Evolutionary conservation across 2,329 filamentous ascomycete genomes (phyloP).

Genomic region (Aspergillus ibericus): DNA sequence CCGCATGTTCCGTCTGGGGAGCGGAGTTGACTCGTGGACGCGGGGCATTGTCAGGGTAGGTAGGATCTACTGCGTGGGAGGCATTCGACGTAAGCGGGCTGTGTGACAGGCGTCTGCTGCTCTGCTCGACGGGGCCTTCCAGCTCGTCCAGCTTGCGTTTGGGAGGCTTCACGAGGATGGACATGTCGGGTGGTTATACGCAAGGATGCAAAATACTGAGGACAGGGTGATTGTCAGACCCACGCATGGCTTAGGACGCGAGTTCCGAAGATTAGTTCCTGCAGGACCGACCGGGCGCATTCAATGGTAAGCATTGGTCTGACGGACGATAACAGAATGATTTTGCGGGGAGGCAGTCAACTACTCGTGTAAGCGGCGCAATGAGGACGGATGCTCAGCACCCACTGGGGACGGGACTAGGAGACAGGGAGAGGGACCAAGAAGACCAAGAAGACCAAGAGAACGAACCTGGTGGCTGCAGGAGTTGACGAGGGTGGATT

Average conservation of each 20-base stretch:
- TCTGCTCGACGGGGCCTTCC: constrained; percentile 22
- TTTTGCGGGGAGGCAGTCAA: neutral
- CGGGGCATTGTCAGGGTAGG: neutral
- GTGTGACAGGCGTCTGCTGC: constrained; percentile 7
- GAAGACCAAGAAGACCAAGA: neutral
- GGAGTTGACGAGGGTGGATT: neutral
- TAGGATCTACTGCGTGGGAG: neutral
- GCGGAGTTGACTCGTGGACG: neutral
- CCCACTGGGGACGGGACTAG: neutral
- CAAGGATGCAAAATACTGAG: constrained; percentile 16
- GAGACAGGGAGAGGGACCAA: neutral
- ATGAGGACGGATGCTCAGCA: neutral
- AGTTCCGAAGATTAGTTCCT: neutral
- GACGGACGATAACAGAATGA: neutral
- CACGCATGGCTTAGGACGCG: constrained; percentile 4
- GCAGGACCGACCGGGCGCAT: neutral
- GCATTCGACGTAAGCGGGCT: neutral
- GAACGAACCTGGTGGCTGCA: neutral
- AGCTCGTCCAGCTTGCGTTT: constrained; percentile 35
- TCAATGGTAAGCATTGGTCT: neutral
- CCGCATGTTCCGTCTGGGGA: constrained; percentile 16
- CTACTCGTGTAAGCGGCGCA: neutral
- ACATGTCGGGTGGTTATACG: constrained; percentile 24
- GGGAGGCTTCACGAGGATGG: constrained; percentile 31
- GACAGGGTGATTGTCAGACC: neutral